These are phyloP conservation scores for Starmera stellimalicola DNA, from an alignment of 1,139 yeast genomes.

Conservation along the genomic window DNA sequence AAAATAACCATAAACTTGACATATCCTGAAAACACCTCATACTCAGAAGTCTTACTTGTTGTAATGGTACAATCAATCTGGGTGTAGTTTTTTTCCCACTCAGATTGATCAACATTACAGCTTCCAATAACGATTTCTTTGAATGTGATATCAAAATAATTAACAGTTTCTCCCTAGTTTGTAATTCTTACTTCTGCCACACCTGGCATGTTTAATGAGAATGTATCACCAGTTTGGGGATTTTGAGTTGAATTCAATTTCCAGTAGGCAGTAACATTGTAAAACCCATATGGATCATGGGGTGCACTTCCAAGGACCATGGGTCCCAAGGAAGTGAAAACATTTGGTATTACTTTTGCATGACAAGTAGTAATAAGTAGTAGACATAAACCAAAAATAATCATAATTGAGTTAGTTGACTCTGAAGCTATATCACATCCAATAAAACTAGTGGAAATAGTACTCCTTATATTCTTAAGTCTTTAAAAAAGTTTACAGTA, in stretches of 20 bases:
- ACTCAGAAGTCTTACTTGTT: neutral
- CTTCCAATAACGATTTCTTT: neutral
- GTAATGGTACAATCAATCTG: constrained; percentile 1
- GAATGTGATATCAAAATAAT: neutral
- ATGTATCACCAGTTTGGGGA: neutral
- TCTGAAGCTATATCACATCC: too few relatives aligned
- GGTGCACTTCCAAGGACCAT: neutral
- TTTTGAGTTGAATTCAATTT: neutral
- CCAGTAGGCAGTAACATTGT: neutral
- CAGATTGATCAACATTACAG: neutral
- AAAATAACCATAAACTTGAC: neutral
- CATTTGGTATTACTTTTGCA: neutral
- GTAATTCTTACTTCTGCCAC: neutral
- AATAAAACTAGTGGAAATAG: too few relatives aligned
- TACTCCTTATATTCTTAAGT: too few relatives aligned
- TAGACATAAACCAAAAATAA: too few relatives aligned
- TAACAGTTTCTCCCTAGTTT: neutral
- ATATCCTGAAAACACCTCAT: neutral
- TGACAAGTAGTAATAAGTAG: too few relatives aligned
- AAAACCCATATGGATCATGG: neutral
- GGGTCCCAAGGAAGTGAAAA: neutral
- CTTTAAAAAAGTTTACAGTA: too few relatives aligned
- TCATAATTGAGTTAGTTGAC: too few relatives aligned
- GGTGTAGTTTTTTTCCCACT: neutral
- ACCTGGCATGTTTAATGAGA: neutral